Conservation (phyloP, 2,329 filamentous ascomycete species). For the Aspergillus sp. region DNA sequence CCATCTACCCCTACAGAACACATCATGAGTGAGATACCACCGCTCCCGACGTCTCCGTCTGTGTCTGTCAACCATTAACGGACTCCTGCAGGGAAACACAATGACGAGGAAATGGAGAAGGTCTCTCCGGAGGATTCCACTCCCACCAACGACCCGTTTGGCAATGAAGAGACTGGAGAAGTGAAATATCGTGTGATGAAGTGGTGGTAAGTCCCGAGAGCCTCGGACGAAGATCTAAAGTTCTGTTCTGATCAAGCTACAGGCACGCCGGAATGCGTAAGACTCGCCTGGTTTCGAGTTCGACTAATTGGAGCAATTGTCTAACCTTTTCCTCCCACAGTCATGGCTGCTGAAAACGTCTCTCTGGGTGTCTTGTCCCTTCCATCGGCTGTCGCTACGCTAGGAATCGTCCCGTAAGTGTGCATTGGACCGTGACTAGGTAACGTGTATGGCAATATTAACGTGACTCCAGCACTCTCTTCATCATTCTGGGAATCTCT, state of each 20-base stretch:
- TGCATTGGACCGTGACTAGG: not conserved
- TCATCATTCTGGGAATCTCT: constrained; percentile 54
- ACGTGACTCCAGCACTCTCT: constrained; percentile 39
- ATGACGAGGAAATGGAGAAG: constrained; percentile 7
- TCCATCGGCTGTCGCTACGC: constrained; percentile 50
- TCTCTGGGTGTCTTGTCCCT: constrained; percentile 58
- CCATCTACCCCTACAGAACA: not conserved
- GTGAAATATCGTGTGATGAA: constrained; percentile 52
- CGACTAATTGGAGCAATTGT: not conserved
- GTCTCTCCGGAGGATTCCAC: not conserved
- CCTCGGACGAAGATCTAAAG: not conserved
- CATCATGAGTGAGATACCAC: not conserved
- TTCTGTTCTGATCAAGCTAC: constrained; percentile 3
- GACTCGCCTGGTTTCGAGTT: constrained; percentile 4
- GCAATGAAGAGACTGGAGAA: constrained; percentile 37
- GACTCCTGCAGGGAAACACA: not conserved
- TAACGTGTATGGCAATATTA: not conserved
- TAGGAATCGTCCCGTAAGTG: constrained; percentile 54
- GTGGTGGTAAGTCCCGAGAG: constrained; percentile 33
- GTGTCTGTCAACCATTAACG: not conserved
- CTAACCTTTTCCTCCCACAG: constrained; percentile 20
- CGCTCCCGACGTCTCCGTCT: not conserved
- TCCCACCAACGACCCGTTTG: constrained; percentile 32
- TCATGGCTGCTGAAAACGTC: constrained; percentile 60
- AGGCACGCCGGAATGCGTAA: constrained; percentile 39